These are phyloP conservation scores for Thermothelomyces thermophilus DNA, from an alignment of 2,329 filamentous ascomycete species.

Conservation along the genomic window DNA sequence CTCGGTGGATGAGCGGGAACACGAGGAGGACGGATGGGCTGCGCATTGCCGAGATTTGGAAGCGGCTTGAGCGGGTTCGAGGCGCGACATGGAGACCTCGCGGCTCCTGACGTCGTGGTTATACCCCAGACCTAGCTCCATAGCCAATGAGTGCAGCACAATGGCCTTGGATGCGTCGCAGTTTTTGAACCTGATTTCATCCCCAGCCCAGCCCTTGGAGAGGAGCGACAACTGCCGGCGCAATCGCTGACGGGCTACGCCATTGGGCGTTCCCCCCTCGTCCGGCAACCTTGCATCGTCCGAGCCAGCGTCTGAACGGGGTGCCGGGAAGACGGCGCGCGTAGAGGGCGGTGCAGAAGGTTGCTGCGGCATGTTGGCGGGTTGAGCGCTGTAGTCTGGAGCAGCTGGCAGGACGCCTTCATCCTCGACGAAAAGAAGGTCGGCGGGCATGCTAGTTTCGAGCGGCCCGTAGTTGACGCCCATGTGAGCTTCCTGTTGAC, in stretches of 20 bases:
- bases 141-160: constrained; percentile 25
- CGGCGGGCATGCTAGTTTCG: constrained; percentile 8
- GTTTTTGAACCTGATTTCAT: constrained; percentile 26
- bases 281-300: constrained; percentile 4
- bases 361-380: not conserved
- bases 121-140: constrained; percentile 27
- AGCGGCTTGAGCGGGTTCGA: constrained; percentile 2
- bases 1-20: constrained; percentile 16
- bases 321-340: not conserved
- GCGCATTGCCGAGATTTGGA: constrained; percentile 1
- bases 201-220: constrained; percentile 19
- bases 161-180: constrained; percentile 26
- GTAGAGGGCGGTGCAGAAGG: constrained; percentile 2
- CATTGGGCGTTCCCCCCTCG: constrained; percentile 1
- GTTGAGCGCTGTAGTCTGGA: not conserved
- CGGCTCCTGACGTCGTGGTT: constrained; percentile 24
- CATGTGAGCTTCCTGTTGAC: constrained; percentile 6
- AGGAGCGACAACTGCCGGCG: constrained; percentile 26
- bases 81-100: constrained; percentile 23
- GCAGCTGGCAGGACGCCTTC: constrained; percentile 16
- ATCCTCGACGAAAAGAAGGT: constrained; percentile 23
- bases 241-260: constrained; percentile 22
- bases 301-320: not conserved
- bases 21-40: constrained; percentile 5
- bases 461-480: constrained; percentile 1